Percentiles rank a stretch among this genome's conserved stretches.
phyloP scores from a whole-genome alignment of 345 rosid species.

The Euphorbia lathyris region DNA sequence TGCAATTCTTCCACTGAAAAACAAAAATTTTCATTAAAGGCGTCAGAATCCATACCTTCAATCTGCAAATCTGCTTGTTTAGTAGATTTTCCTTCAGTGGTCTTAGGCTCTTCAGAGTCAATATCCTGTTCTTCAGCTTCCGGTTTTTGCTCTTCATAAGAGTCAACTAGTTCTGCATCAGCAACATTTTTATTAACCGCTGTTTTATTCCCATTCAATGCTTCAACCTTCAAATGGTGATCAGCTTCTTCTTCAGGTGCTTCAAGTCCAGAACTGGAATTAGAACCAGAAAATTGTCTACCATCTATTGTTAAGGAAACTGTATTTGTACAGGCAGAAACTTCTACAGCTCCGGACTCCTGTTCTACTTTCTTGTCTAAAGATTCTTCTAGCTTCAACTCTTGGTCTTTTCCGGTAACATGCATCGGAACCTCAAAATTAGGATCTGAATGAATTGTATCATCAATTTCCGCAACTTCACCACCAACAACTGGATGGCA shows the following conservation, averaged over 20 bases:
- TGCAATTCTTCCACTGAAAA: conserved; percentile 41
- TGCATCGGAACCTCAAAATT: neutral
- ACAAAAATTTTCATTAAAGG: conserved; percentile 40
- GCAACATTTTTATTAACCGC: conserved; percentile 24
- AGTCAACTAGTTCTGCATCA: conserved; percentile 29
- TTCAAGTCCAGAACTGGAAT: conserved; percentile 3
- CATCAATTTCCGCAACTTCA: conserved; percentile 15
- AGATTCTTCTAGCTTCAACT: conserved; percentile 23
- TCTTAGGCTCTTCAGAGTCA: conserved; percentile 27
- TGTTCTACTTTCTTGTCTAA: neutral
- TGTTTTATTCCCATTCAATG: conserved; percentile 15
- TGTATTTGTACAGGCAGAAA: too few relatives aligned
- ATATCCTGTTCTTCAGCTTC: conserved; percentile 38
- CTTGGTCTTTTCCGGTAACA: conserved; percentile 6
- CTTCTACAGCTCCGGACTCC: conserved; percentile 19
- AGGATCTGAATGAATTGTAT: neutral
- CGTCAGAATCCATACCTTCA: conserved; percentile 58
- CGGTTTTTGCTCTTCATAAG: conserved; percentile 34
- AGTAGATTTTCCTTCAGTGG: conserved; percentile 22
- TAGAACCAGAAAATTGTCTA: conserved; percentile 10
- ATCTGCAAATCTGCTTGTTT: conserved; percentile 15
- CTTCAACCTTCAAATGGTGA: conserved; percentile 1
- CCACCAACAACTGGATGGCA: conserved; percentile 13
- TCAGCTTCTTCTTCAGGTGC: conserved; percentile 5
- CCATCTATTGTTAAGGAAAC: conserved; percentile 5